Percentiles rank a stretch among this genome's conserved stretches.
These are phyloP conservation scores for Yarrowia phangngaensis DNA, from an alignment of 805 yeast genomes.

Conservation along the genomic window DNA sequence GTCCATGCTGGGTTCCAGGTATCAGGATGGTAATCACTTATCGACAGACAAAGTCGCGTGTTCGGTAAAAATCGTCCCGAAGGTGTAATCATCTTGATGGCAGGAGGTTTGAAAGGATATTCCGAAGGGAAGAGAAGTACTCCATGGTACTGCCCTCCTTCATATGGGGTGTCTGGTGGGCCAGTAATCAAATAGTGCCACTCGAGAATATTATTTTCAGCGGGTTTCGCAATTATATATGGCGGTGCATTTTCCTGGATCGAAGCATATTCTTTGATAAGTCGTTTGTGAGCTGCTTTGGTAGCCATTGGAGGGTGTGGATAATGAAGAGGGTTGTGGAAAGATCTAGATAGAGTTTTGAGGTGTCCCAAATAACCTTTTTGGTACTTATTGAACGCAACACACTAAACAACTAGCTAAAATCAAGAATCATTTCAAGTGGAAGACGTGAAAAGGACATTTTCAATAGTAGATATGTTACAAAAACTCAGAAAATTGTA, in stretches of 20 bases:
- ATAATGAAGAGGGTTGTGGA: neutral
- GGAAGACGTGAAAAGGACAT: too few species aligned
- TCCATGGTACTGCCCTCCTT: conserved; percentile 85
- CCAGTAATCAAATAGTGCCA: conserved; percentile 95
- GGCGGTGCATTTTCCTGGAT: conserved; percentile 81
- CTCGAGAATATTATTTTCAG: conserved; percentile 79
- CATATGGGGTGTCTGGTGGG: conserved; percentile 85
- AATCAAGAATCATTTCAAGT: too few species aligned
- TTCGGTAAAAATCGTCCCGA: conserved; percentile 69
- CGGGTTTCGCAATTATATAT: conserved; percentile 76
- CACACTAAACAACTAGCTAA: too few species aligned
- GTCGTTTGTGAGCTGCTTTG: conserved; percentile 40
- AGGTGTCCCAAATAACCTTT: too few species aligned
- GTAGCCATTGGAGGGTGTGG: conserved; percentile 37
- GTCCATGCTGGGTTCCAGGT: conserved; percentile 98
- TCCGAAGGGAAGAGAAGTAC: conserved; percentile 76
- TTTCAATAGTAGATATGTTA: too few species aligned
- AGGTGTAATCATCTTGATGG: conserved; percentile 80
- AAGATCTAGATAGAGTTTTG: too few species aligned
- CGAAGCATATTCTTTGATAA: conserved; percentile 76
- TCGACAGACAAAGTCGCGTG: conserved; percentile 77
- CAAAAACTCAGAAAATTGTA: too few species aligned
- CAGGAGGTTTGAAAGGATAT: conserved; percentile 87
- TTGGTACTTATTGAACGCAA: too few species aligned
- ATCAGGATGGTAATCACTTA: conserved; percentile 93